phyloP scores from a whole-genome alignment of 2,329 filamentous ascomycete genomes.

The Cryphonectria naterciae region DNA sequence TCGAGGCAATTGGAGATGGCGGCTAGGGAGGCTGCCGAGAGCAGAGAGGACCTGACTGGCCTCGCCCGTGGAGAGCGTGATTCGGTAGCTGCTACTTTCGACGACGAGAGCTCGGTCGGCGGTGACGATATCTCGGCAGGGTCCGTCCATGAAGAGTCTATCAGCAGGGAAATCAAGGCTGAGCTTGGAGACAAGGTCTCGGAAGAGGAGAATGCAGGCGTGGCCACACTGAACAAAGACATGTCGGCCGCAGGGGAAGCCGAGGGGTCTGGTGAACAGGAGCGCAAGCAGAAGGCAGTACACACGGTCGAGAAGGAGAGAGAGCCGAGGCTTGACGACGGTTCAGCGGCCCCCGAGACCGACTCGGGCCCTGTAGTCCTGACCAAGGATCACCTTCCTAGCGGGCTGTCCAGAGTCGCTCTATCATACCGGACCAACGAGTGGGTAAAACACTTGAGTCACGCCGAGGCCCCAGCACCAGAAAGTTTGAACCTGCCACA shows the following conservation, averaged over 20 bases:
- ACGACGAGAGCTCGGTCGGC: constrained; percentile 53
- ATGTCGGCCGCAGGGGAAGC: constrained; percentile 17
- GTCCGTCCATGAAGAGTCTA: constrained; percentile 32
- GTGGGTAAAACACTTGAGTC: constrained; percentile 88
- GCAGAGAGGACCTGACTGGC: constrained; percentile 49
- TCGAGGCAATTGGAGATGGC: constrained; percentile 32
- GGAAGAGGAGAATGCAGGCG: not conserved
- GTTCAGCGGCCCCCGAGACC: constrained; percentile 45
- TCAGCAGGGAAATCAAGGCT: constrained; percentile 46
- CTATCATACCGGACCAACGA: constrained; percentile 89
- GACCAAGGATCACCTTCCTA: constrained; percentile 66
- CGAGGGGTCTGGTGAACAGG: constrained; percentile 29
- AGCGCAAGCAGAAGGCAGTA: constrained; percentile 29
- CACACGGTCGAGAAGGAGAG: constrained; percentile 27
- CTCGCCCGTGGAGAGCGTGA: constrained; percentile 48
- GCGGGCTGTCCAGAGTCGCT: constrained; percentile 75
- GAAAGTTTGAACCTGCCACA: constrained; percentile 58
- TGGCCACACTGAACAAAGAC: not conserved
- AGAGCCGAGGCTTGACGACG: constrained; percentile 39
- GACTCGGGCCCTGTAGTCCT: constrained; percentile 53
- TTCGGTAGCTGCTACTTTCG: constrained; percentile 63
- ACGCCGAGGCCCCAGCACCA: constrained; percentile 72
- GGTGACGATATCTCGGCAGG: constrained; percentile 39
- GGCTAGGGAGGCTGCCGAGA: constrained; percentile 38
- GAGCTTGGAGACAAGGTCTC: constrained; percentile 38